Evolutionary conservation across 306 rosid genomes (phyloP), one percentile per base, ranked within the genome.

Genomic region (Adenanthera pavonina): DNA sequence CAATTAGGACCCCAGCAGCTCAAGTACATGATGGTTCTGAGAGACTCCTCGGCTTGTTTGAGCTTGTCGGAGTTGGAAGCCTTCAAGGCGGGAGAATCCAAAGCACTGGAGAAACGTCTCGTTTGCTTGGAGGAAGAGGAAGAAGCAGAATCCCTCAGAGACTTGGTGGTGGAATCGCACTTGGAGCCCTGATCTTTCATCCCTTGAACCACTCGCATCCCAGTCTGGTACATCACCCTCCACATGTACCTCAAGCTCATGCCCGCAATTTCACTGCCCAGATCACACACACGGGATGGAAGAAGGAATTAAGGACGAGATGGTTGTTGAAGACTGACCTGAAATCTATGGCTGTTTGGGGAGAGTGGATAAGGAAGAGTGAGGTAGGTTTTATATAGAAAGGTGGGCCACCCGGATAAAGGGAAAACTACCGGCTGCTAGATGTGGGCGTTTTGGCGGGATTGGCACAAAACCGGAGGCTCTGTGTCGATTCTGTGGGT

Each of bases 1-100:
- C 64, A 93, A 54, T 85, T 90, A 41, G 97, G 95, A 76, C 85
- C 97, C 98, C 98, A 94, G 35, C 94, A 94, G 52, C 98, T 94
- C 85, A 94, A 85, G 81, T 69, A 94, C 98, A 94, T 89, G 69
- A 94, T 85, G 7, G 86, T 92, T 51, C 98, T 72, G 3, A 92
- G 82, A 77, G 98, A 90, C 51, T 94, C 90, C 85, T 94, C 98
- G 0, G 95, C 92, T 9, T 77, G 87, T 66, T 84, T 89, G 2
- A 69, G 49, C 72, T 83, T 83, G 0, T 90, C 91, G 43, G 40
- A 67, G 1, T 84, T 78, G 48, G 76, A 8, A 10, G 77, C 64
- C 30, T 77, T 83, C 52, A 48, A 62, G 47, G 85, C 75, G 12
- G 87, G 36, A 2, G 87, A 76, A 66, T 91, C 80, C 7, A 76